Percentiles rank a stretch among this genome's conserved stretches.
Evolutionary conservation across 208 protist species (phyloP).

Genomic region (Leishmania martiniquensis): DNA sequence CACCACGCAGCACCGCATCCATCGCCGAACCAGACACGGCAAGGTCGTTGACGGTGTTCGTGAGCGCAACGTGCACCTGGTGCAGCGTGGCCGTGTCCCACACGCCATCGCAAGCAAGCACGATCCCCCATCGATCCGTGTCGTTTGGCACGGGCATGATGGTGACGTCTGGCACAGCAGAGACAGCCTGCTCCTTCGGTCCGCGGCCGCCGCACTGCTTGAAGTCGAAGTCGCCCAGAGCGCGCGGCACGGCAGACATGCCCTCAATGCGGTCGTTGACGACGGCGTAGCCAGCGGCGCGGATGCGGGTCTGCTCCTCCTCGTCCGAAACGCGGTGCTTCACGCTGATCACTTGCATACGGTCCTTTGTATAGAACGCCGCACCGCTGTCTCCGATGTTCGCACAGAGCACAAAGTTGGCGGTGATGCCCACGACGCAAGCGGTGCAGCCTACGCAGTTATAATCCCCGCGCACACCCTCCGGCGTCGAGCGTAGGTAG

Average conservation of each 20-base stretch:
- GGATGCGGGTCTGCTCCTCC: constrained; percentile 56
- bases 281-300: constrained; percentile 65
- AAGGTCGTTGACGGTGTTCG: constrained; percentile 70
- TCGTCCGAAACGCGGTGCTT: constrained; percentile 64
- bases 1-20: constrained; percentile 50
- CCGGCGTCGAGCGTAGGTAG: constrained; percentile 40
- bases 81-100: constrained; percentile 83
- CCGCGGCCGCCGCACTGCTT: constrained; percentile 77
- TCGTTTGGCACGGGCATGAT: constrained; percentile 57
- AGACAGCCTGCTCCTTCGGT: constrained; percentile 72
- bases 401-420: constrained; percentile 78
- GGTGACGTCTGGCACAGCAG: constrained; percentile 65
- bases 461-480: constrained; percentile 72
- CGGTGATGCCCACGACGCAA: constrained; percentile 77
- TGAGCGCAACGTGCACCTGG: constrained; percentile 74
- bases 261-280: constrained; percentile 72
- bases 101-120: constrained; percentile 86
- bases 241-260: constrained; percentile 75
- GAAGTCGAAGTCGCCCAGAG: constrained; percentile 88
- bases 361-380: constrained; percentile 53
- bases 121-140: constrained; percentile 60
- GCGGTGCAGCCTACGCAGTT: constrained; percentile 77
- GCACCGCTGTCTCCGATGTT: constrained; percentile 84
- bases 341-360: constrained; percentile 53
- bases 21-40: constrained; percentile 55